Base-by-base conservation (phyloP, 176 grass and related monocot species). In the Avena atlantica region DNA sequence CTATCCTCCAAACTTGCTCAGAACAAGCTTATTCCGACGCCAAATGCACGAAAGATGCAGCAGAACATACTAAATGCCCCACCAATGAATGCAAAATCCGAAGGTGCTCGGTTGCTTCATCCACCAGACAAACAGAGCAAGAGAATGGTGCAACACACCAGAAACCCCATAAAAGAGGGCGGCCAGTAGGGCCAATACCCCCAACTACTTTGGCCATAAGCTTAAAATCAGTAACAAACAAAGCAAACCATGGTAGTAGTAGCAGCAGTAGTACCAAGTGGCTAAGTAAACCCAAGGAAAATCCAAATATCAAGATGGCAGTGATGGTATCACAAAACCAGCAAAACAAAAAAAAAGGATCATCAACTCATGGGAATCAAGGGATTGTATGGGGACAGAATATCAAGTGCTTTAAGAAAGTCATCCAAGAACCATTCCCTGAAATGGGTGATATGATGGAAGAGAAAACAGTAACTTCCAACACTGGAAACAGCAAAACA, bases 81-180 rank as follows among this genome's bases (percentile, higher is more conserved):
- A 63, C 27, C 83, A 77, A 74, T 78, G 47, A 49, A 78, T 82
- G 82, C 65, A 55, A 82, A 88, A 88, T n/a, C 36, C 44, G 8
- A 82, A 34, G 53, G 16, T 71, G 48, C 86, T 48, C 14, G 62
- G 62, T 78, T 86, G 78, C 82, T 88, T 82, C 86, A 71, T 83
- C 78, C 50, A 78, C 78, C 78, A 78, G 71, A 89, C 78, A 47
- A 37, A 72, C 2, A 59, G 76, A 82, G 70, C 60, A 70, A 70
- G 81, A 74, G 70, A 91, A 85, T 81, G 81, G 77, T 85, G 86
- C 77, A 81, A 83, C 81, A 75, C 68, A 81, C 85, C 85, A 84
- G 81, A 91, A 91, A 60, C 50, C 59, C 81, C 81, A 61, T 87
- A 80, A 87, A 87, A 68, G 76, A 71, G 44, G 63, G 77, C 67